phyloP scores from a whole-genome alignment of 2,329 filamentous ascomycete species.

The Teratosphaeria destructans region DNA sequence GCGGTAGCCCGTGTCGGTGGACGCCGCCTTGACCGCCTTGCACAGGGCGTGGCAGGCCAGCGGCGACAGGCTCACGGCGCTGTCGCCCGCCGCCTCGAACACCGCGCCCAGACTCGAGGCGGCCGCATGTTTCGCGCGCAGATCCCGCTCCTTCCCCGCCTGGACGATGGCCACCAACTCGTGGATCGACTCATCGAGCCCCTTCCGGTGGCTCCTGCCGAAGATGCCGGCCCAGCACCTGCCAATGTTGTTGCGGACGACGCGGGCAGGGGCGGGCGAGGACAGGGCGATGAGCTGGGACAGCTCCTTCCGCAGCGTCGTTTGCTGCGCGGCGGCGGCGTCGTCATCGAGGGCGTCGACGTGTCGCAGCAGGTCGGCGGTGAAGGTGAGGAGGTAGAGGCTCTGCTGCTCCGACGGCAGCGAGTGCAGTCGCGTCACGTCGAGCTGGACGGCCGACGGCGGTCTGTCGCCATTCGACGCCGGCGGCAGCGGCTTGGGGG shows the following conservation, averaged over 20 bases:
- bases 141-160: conserved; percentile 69
- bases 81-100: conserved; percentile 87
- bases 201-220: conserved; percentile 73
- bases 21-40: conserved; percentile 69
- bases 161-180: conserved; percentile 67
- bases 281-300: conserved; percentile 82
- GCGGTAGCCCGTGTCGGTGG: conserved; percentile 70
- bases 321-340: conserved; percentile 77
- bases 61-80: conserved; percentile 72
- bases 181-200: conserved; percentile 89
- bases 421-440: conserved; percentile 77
- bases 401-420: conserved; percentile 93
- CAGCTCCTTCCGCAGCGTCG: conserved; percentile 85
- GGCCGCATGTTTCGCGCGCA: conserved; percentile 75
- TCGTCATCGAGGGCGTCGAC: conserved; percentile 64
- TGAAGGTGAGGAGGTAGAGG: conserved; percentile 82
- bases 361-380: conserved; percentile 71
- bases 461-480: conserved; percentile 9
- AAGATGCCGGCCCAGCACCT: conserved; percentile 76
- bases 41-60: conserved; percentile 61
- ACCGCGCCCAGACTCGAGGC: conserved; percentile 79
- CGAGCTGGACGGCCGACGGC: conserved; percentile 49
- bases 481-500: background rate
- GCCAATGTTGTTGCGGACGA: conserved; percentile 82
- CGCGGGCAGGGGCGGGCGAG: conserved; percentile 71